A percentile compares a stretch with the other conserved stretches of the same genome.
Conservation (phyloP, 1,284 basidiomycete species). For the Gymnopus androsaceus region DNA sequence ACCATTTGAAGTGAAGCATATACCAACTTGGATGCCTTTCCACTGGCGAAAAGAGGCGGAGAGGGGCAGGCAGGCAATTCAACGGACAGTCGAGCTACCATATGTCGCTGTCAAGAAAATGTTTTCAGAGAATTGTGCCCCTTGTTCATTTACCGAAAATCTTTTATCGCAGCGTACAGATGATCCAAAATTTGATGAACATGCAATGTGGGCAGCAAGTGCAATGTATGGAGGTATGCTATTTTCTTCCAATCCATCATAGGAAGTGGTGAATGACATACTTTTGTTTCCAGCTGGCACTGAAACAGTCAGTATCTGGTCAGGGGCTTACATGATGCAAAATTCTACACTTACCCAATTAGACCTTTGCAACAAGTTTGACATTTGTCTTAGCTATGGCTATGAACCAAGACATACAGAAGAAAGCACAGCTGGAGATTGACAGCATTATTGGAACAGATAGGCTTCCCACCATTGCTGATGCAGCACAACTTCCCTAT, state of each 20-base stretch:
- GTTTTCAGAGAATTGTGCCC: constrained; percentile 14
- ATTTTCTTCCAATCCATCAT: neutral
- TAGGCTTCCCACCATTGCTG: constrained; percentile 20
- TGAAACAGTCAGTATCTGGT: constrained; percentile 26
- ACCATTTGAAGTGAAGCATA: constrained; percentile 16
- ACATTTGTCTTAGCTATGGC: constrained; percentile 30
- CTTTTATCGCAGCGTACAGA: neutral
- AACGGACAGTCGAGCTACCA: neutral
- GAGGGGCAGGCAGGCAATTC: constrained; percentile 11
- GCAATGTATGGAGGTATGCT: constrained; percentile 29
- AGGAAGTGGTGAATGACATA: neutral
- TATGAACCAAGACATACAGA: constrained; percentile 24
- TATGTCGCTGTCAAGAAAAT: neutral
- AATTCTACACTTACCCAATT: neutral
- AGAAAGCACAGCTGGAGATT: constrained; percentile 24
- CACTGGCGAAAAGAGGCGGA: neutral
- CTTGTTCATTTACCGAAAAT: neutral
- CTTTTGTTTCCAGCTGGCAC: constrained; percentile 22
- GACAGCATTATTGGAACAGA: constrained; percentile 8
- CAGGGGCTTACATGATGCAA: neutral
- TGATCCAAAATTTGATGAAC: neutral
- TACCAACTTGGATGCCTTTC: constrained; percentile 19
- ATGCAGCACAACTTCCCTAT: constrained; percentile 23
- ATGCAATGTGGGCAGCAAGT: constrained; percentile 18
- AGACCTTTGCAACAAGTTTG: constrained; percentile 28